These are phyloP conservation scores for Amphibolis antarctica DNA, from an alignment of 106 monocot species.

Conservation along the genomic window DNA sequence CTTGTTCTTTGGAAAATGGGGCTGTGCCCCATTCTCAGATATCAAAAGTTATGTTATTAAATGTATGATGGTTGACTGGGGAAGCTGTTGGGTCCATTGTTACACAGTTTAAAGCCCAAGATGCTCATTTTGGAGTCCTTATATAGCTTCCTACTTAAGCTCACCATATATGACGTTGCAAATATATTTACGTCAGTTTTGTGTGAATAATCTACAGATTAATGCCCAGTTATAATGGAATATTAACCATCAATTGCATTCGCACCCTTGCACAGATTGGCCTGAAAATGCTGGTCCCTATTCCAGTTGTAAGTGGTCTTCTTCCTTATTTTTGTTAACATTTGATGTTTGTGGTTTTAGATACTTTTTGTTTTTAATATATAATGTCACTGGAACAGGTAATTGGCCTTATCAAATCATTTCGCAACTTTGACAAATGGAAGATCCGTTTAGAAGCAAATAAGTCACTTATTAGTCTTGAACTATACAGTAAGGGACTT, in stretches of 20 bases:
- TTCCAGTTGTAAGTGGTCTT: slow-evolving; percentile 43
- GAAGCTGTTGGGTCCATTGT: too few relatives aligned
- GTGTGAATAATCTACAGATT: slow-evolving; percentile 27
- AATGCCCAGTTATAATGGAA: slow-evolving; percentile 81
- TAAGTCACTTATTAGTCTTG: slow-evolving; percentile 67
- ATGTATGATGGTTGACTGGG: too few relatives aligned
- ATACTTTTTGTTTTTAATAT: slow-evolving; percentile 14
- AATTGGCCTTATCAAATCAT: slow-evolving; percentile 56
- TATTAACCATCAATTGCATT: slow-evolving; percentile 81
- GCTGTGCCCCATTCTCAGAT: too few relatives aligned
- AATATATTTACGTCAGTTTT: not conserved
- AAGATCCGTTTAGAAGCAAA: slow-evolving; percentile 73
- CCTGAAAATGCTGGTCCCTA: slow-evolving; percentile 39
- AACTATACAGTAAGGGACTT: slow-evolving; percentile 64
- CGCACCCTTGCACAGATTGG: slow-evolving; percentile 70
- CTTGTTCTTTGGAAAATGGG: too few relatives aligned
- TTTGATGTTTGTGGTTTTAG: not conserved
- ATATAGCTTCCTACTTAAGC: too few relatives aligned
- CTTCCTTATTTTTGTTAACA: not conserved
- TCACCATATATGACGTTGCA: too few relatives aligned
- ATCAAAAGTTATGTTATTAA: too few relatives aligned
- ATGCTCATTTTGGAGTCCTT: too few relatives aligned
- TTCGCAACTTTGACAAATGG: slow-evolving; percentile 43
- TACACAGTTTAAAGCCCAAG: too few relatives aligned
- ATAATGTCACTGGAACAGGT: slow-evolving; percentile 23